phyloP scores from a whole-genome alignment of 2,329 filamentous ascomycete genomes.

The Fusarium camptoceras region DNA sequence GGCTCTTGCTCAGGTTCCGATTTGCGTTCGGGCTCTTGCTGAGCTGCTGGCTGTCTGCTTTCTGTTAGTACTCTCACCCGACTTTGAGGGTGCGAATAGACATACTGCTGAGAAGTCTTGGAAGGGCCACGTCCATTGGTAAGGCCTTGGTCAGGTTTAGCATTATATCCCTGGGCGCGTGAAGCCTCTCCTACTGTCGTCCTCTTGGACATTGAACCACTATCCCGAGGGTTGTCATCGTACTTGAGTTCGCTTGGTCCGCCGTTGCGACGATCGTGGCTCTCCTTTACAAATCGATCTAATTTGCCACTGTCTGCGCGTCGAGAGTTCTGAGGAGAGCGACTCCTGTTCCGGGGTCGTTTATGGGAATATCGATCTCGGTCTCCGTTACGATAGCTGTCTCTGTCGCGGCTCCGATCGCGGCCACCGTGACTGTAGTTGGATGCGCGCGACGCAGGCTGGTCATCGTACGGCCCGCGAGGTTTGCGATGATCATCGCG shows the following conservation, averaged over 20 bases:
- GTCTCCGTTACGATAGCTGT: constrained; percentile 55
- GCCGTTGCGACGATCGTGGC: constrained; percentile 43
- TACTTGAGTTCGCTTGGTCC: constrained; percentile 52
- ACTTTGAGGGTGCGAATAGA: background rate
- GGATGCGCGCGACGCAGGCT: constrained; percentile 57
- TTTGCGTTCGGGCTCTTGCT: constrained; percentile 44
- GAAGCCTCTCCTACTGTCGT: constrained; percentile 69
- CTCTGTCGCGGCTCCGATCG: constrained; percentile 52
- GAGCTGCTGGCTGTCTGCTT: constrained; percentile 25
- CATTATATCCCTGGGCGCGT: constrained; percentile 70
- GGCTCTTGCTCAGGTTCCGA: constrained; percentile 44
- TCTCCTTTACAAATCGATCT: constrained; percentile 50
- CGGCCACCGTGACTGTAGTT: constrained; percentile 62
- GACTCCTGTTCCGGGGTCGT: constrained; percentile 66
- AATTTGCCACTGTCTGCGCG: constrained; percentile 53
- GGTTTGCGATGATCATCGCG: constrained; percentile 60
- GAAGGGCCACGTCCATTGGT: constrained; percentile 39
- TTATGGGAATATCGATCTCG: constrained; percentile 64
- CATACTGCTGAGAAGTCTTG: constrained; percentile 38
- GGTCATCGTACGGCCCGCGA: constrained; percentile 67
- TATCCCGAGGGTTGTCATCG: constrained; percentile 59
- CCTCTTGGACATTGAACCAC: constrained; percentile 71
- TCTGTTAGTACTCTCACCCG: constrained; percentile 17
- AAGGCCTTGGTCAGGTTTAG: constrained; percentile 73
- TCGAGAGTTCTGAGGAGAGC: constrained; percentile 60